These are phyloP conservation scores for Aplosporella prunicola DNA, from an alignment of 2,329 filamentous ascomycete species.

Conservation along the genomic window DNA sequence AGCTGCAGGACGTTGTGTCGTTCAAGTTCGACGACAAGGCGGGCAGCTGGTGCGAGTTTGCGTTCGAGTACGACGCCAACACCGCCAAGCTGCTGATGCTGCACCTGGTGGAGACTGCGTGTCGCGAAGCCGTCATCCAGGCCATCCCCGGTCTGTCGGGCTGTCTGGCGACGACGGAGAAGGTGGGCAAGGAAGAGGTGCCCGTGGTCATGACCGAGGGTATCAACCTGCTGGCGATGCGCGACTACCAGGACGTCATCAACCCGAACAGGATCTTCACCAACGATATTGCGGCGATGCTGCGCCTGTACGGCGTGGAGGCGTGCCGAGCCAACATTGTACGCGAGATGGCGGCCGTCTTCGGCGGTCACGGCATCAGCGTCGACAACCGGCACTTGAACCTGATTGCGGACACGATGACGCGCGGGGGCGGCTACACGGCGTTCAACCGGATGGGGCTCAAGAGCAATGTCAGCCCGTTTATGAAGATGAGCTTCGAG, in stretches of 20 bases:
- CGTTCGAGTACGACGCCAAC: constrained; percentile 68
- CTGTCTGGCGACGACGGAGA: constrained; percentile 56
- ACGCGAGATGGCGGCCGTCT: constrained; percentile 74
- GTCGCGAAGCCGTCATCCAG: constrained; percentile 73
- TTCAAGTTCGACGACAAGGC: constrained; percentile 71
- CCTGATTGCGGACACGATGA: constrained; percentile 96
- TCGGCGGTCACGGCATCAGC: constrained; percentile 80
- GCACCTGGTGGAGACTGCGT: constrained; percentile 73
- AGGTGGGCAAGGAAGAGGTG: constrained; percentile 37
- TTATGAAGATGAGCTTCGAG: constrained; percentile 99
- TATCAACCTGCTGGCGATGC: constrained; percentile 84
- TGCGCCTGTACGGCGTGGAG: constrained; percentile 83
- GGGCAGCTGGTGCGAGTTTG: constrained; percentile 70
- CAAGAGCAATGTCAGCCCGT: constrained; percentile 73
- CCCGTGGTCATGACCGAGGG: constrained; percentile 64
- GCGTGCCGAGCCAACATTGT: constrained; percentile 83
- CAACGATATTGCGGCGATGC: constrained; percentile 83
- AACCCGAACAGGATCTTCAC: constrained; percentile 79
- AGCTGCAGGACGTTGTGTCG: constrained; percentile 55
- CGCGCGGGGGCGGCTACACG: constrained; percentile 77
- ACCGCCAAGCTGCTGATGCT: constrained; percentile 91
- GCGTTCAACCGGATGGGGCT: constrained; percentile 90
- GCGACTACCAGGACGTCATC: constrained; percentile 74
- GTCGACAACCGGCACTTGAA: constrained; percentile 91
- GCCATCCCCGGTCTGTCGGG: constrained; percentile 68